Conservation (phyloP, 495 filamentous ascomycete species). For the Aspergillus leporis region DNA sequence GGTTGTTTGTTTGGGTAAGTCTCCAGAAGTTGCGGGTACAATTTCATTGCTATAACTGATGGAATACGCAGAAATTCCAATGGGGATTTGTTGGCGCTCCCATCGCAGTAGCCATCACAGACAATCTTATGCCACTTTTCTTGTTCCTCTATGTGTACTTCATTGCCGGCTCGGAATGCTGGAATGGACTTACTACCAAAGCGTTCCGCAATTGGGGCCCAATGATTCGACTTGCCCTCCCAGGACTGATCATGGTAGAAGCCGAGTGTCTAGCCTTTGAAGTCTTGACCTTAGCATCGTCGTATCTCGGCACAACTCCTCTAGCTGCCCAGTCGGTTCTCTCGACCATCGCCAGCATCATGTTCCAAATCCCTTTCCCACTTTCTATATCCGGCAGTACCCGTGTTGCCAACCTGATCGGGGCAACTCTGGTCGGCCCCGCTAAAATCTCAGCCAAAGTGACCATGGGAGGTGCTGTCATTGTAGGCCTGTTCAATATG, state of each 20-base stretch:
- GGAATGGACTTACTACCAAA: slow-evolving; percentile 73
- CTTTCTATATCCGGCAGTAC: slow-evolving; percentile 63
- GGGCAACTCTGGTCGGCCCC: slow-evolving; percentile 68
- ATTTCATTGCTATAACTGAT: slow-evolving; percentile 13
- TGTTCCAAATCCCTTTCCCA: slow-evolving; percentile 68
- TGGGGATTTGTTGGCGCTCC: slow-evolving; percentile 86
- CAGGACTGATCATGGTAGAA: slow-evolving; percentile 87
- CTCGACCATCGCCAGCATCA: slow-evolving; percentile 58
- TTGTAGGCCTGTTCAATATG: slow-evolving; percentile 77
- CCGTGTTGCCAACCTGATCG: slow-evolving; percentile 64
- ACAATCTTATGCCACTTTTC: slow-evolving; percentile 75
- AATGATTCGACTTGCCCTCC: slow-evolving; percentile 82
- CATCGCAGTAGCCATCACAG: slow-evolving; percentile 77
- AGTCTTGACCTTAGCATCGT: slow-evolving; percentile 70
- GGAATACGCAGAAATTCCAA: slow-evolving; percentile 51
- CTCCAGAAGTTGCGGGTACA: not conserved
- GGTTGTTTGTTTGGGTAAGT: slow-evolving; percentile 71
- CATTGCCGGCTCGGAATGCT: slow-evolving; percentile 61
- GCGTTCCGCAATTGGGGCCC: slow-evolving; percentile 82
- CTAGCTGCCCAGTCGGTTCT: slow-evolving; percentile 72
- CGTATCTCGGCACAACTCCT: slow-evolving; percentile 66
- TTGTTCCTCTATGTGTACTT: slow-evolving; percentile 71
- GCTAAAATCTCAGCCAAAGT: slow-evolving; percentile 72
- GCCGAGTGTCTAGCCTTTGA: slow-evolving; percentile 89
- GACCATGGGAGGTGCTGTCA: slow-evolving; percentile 59